Evolutionary conservation across 2,329 filamentous ascomycete species (phyloP).

Genomic region (Sporothrix humicola): DNA sequence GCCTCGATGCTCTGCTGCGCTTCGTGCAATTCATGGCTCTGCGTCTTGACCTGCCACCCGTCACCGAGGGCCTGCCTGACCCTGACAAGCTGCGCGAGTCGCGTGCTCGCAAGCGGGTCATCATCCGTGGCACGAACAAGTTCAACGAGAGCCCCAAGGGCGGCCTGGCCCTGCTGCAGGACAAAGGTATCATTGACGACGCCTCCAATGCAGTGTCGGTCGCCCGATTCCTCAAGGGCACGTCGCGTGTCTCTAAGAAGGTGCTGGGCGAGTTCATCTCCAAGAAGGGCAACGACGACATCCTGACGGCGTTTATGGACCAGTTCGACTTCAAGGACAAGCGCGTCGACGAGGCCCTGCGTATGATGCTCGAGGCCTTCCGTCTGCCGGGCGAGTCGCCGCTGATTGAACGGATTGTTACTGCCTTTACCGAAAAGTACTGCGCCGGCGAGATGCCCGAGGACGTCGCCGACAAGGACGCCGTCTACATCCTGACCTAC

Average conservation of each 20-base stretch:
- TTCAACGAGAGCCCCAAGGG: slow-evolving; percentile 96
- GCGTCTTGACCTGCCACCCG: slow-evolving; percentile 73
- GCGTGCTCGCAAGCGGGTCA: slow-evolving; percentile 80
- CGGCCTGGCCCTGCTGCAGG: slow-evolving; percentile 82
- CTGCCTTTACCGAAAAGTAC: slow-evolving; percentile 85
- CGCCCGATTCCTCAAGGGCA: slow-evolving; percentile 86
- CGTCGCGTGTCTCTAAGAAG: slow-evolving; percentile 86
- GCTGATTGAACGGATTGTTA: slow-evolving; percentile 91
- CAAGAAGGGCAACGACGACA: slow-evolving; percentile 84
- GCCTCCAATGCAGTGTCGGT: slow-evolving; percentile 75
- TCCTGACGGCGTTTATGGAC: slow-evolving; percentile 82
- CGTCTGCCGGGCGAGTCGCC: slow-evolving; percentile 90
- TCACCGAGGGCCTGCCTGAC: slow-evolving; percentile 69
- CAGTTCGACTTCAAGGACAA: slow-evolving; percentile 88
- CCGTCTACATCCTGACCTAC: slow-evolving; percentile 89
- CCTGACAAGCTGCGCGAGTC: slow-evolving; percentile 69
- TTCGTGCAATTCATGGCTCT: slow-evolving; percentile 93
- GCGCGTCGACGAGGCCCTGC: slow-evolving; percentile 86
- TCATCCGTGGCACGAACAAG: slow-evolving; percentile 84
- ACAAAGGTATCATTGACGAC: slow-evolving; percentile 83
- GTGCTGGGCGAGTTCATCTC: slow-evolving; percentile 90
- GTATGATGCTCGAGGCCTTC: slow-evolving; percentile 87
- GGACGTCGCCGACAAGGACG: slow-evolving; percentile 82
- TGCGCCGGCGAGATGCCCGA: slow-evolving; percentile 71
- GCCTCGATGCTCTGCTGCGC: slow-evolving; percentile 86